Base-by-base conservation (phyloP, 768 basidiomycete genomes). In the Tylopilus sp. region DNA sequence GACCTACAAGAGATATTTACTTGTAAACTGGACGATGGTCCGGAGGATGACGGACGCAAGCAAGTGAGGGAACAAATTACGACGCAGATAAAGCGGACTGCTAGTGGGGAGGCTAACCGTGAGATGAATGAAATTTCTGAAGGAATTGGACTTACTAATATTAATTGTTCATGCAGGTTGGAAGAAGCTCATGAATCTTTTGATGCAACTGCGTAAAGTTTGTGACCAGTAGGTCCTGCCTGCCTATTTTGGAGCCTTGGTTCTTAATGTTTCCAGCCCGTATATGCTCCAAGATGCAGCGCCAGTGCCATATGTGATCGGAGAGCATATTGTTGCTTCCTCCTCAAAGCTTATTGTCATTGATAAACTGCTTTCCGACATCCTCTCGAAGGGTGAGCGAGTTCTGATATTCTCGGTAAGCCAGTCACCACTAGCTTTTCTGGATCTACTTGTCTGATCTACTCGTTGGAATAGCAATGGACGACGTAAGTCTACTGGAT, bases 321-420 rank as follows among this genome's bases (percentile, higher is more conserved):
- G 78, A 22, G 82, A 82, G 57, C 80, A 83, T 57, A 56, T 81
- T 17, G 76, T 82, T 22, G 74, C 78, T 9, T 68, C 80, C 6
- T 83, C 81, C 5, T 76, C 79, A 1, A 85, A 85, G 57, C 56
- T 80, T 40, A 75, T 80, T 21, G 71, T 69, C 21, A 75, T 84
- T 30, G 83, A 85, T 71, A 85, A 85, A 57, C 62, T 85, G 11
- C 71, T 85, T 22, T 69, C 70, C 9, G 75, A 82, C 42, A 68
- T 79, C 44, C 69, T 85, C 8, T 81, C 82, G 0, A 79, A 78
- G 57, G 80, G 76, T 46, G 83, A 85, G 56, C 73, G 77, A 28
- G 82, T 85, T 15, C 71, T 89, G 18, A 82, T 88, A 21, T 88
- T 88, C 66, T 82, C 84, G 53, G 83, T 81, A 51, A 40, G 78